Percentiles rank a stretch among this genome's conserved stretches.
These are phyloP conservation scores for Ceratocystis alfenasii DNA, from an alignment of 2,329 filamentous ascomycete species.

Conservation along the genomic window DNA sequence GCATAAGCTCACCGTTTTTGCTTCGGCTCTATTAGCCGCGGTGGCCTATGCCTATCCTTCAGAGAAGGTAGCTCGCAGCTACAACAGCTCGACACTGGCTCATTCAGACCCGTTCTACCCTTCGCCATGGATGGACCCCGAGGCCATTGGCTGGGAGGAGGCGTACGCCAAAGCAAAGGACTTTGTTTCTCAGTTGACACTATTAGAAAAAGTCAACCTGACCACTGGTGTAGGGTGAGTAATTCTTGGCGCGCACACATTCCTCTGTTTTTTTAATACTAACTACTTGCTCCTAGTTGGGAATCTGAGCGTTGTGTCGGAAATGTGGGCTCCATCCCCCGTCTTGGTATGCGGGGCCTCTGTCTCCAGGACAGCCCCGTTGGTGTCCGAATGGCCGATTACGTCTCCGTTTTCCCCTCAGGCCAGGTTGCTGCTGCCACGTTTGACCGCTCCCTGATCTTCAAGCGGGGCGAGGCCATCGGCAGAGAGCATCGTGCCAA, in stretches of 20 bases:
- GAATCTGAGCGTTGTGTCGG: conserved; percentile 62
- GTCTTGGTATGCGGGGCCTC: conserved; percentile 57
- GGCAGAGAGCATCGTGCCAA: conserved; percentile 58
- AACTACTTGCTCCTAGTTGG: conserved; percentile 27
- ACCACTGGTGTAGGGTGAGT: conserved; percentile 78
- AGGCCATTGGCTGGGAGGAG: conserved; percentile 58
- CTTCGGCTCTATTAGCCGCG: conserved; percentile 19
- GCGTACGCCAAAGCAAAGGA: conserved; percentile 64
- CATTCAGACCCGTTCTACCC: conserved; percentile 58
- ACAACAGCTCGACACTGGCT: conserved; percentile 26
- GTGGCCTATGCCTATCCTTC: conserved; percentile 17
- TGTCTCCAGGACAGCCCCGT: conserved; percentile 81
- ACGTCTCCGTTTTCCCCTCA: conserved; percentile 67
- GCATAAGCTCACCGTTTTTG: conserved; percentile 21
- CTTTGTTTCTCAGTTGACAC: conserved; percentile 72
- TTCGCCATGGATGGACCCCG: conserved; percentile 72
- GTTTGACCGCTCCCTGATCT: conserved; percentile 61
- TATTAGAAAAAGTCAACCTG: conserved; percentile 85
- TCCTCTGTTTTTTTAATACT: neutral
- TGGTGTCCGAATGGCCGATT: conserved; percentile 66
- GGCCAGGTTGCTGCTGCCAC: conserved; percentile 73
- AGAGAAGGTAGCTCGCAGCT: neutral
- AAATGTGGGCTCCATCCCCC: conserved; percentile 57
- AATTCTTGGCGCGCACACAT: neutral
- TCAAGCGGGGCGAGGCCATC: conserved; percentile 37